These are phyloP conservation scores for Gleditsia sinensis DNA, from an alignment of 306 rosid genomes.

Conservation along the genomic window DNA sequence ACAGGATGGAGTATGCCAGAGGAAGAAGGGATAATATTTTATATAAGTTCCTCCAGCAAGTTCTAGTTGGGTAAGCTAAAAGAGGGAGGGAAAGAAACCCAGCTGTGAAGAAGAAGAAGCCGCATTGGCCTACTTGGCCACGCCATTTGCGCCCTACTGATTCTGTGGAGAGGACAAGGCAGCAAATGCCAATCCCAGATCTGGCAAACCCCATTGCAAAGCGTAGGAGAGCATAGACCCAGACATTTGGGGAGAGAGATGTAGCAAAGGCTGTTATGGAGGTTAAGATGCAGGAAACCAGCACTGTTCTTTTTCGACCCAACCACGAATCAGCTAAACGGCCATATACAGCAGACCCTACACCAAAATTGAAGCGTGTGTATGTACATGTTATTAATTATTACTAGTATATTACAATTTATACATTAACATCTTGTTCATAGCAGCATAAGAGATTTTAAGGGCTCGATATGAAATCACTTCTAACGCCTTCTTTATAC, in stretches of 20 bases:
- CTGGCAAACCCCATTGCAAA: conserved; percentile 36
- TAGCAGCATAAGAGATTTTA: background rate
- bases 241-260: conserved; percentile 33
- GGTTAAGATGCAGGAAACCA: conserved; percentile 33
- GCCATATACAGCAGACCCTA: conserved; percentile 41
- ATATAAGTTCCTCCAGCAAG: conserved; percentile 38
- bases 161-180: conserved; percentile 40
- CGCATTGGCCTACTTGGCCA: conserved; percentile 36
- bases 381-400: background rate
- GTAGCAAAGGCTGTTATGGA: conserved; percentile 36
- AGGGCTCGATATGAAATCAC: background rate
- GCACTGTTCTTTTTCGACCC: conserved; percentile 38
- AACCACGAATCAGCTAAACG: conserved; percentile 33
- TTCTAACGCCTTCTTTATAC: no score
- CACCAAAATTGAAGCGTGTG: conserved; percentile 2
- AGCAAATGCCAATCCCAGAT: conserved; percentile 39
- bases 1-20: conserved; percentile 16
- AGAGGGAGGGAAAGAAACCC: conserved; percentile 41
- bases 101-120: conserved; percentile 40
- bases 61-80: conserved; percentile 34
- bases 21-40: conserved; percentile 29
- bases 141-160: conserved; percentile 34
- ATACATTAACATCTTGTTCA: no score
- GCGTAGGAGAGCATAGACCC: conserved; percentile 30
- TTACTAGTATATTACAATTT: background rate